Conservation (phyloP, 2,329 filamentous ascomycete genomes). For the Ophiostoma sp. region DNA sequence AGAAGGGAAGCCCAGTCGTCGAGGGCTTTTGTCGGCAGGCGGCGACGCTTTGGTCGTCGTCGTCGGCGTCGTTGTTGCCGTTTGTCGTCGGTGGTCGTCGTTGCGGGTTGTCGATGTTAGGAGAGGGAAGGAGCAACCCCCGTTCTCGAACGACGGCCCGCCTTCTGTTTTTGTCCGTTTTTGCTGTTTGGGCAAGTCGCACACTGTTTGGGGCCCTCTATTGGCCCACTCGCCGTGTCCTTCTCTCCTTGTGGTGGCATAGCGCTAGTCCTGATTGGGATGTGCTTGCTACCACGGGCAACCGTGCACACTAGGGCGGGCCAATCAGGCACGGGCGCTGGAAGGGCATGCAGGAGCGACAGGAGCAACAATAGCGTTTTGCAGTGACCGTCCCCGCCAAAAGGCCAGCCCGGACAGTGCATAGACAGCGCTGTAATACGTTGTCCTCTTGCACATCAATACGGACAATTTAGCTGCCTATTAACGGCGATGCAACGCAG, state of each 20-base stretch:
- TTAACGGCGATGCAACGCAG: not conserved
- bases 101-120: conserved; percentile 15
- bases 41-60: not conserved
- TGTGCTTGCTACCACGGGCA: conserved; percentile 32
- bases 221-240: conserved; percentile 4
- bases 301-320: conserved; percentile 30
- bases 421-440: not conserved
- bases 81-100: conserved; percentile 18
- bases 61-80: conserved; percentile 14
- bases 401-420: not conserved
- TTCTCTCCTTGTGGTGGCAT: conserved; percentile 32
- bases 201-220: not conserved
- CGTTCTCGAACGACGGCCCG: not conserved
- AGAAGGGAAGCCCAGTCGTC: conserved; percentile 17
- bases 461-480: not conserved
- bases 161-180: conserved; percentile 14
- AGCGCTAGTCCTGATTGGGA: conserved; percentile 29
- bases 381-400: not conserved
- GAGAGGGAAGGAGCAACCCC: conserved; percentile 20
- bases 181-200: not conserved
- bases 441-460: not conserved
- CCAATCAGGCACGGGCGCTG: conserved; percentile 22
- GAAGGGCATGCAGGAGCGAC: not conserved
- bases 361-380: not conserved
- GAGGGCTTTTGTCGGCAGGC: conserved; percentile 7